These are phyloP conservation scores for Auricularia heimuer DNA, from an alignment of 768 basidiomycete genomes.

Conservation along the genomic window DNA sequence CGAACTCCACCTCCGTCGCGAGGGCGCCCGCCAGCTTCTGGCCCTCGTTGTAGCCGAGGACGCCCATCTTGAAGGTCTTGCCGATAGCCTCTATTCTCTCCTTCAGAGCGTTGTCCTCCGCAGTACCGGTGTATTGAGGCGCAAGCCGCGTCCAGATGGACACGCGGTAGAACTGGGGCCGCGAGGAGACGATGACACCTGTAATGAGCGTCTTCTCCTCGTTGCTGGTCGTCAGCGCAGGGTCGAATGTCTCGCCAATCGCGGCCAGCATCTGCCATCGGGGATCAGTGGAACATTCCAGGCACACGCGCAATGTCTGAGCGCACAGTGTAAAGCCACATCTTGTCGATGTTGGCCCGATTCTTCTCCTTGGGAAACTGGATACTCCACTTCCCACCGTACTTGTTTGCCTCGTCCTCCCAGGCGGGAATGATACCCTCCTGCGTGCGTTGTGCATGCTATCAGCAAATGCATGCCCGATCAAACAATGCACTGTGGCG, in stretches of 20 bases:
- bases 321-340: slow-evolving; percentile 95
- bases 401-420: slow-evolving; percentile 95
- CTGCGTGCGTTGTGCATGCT: slow-evolving; percentile 29
- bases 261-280: slow-evolving; percentile 89
- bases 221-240: slow-evolving; percentile 45
- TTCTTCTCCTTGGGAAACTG: slow-evolving; percentile 96
- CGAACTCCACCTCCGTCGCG: slow-evolving; percentile 89
- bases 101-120: slow-evolving; percentile 47
- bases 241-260: slow-evolving; percentile 98
- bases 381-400: slow-evolving; percentile 98
- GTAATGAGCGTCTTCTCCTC: slow-evolving; percentile 46
- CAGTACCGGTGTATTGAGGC: slow-evolving; percentile 29
- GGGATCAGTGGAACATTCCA: slow-evolving; percentile 1
- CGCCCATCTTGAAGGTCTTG: slow-evolving; percentile 81
- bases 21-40: slow-evolving; percentile 74
- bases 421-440: slow-evolving; percentile 95
- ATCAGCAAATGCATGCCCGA: neutral
- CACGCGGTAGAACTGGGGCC: slow-evolving; percentile 90
- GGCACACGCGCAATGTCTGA: slow-evolving; percentile 9
- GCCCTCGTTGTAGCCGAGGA: slow-evolving; percentile 71
- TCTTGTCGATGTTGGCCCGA: slow-evolving; percentile 70
- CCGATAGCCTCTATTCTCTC: slow-evolving; percentile 80
- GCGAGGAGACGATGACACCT: slow-evolving; percentile 89
- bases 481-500: slow-evolving; percentile 14
- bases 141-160: slow-evolving; percentile 96